Percentiles rank a stretch among this genome's conserved stretches.
These are phyloP conservation scores for Alopecurus myosuroides DNA, from an alignment of 176 grass and related monocot genomes.

Conservation along the genomic window DNA sequence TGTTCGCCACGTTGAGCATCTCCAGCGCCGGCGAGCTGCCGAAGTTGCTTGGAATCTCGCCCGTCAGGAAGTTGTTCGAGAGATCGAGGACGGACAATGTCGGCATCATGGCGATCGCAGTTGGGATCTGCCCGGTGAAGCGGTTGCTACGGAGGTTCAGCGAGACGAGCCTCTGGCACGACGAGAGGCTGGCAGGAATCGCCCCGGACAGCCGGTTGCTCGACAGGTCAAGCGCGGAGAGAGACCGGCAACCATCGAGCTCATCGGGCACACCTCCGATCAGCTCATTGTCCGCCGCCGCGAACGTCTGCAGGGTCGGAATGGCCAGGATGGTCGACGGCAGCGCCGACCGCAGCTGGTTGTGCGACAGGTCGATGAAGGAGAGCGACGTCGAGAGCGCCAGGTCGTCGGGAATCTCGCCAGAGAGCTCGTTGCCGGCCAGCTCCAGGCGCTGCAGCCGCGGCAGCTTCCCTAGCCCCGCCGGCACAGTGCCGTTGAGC, in stretches of 20 bases:
- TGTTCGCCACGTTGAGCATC: constrained; percentile 89
- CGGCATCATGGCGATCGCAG: constrained; percentile 66
- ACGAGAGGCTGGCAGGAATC: constrained; percentile 70
- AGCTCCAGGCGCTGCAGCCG: constrained; percentile 73
- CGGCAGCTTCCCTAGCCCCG: constrained; percentile 57
- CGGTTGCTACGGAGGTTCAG: constrained; percentile 71
- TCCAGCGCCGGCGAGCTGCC: constrained; percentile 85
- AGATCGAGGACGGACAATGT: constrained; percentile 83
- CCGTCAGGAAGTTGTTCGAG: constrained; percentile 81
- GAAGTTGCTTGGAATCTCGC: constrained; percentile 78
- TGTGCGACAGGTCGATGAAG: constrained; percentile 95
- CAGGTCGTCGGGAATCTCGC: constrained; percentile 75
- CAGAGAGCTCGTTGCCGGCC: constrained; percentile 71
- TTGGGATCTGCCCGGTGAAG: constrained; percentile 69
- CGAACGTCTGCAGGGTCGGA: constrained; percentile 67
- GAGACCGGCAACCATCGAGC: constrained; percentile 54
- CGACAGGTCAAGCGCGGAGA: constrained; percentile 80
- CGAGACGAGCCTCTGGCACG: constrained; percentile 69
- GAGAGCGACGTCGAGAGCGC: constrained; percentile 69
- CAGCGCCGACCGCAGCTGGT: constrained; percentile 59
- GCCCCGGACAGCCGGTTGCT: constrained; percentile 67
- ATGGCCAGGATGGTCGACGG: constrained; percentile 77
- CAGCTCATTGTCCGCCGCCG: constrained; percentile 82
- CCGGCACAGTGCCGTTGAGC: constrained; percentile 72
- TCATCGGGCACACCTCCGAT: constrained; percentile 67